These are phyloP conservation scores for Zizania palustris DNA, from an alignment of 202 grass and related monocot species.

Conservation along the genomic window DNA sequence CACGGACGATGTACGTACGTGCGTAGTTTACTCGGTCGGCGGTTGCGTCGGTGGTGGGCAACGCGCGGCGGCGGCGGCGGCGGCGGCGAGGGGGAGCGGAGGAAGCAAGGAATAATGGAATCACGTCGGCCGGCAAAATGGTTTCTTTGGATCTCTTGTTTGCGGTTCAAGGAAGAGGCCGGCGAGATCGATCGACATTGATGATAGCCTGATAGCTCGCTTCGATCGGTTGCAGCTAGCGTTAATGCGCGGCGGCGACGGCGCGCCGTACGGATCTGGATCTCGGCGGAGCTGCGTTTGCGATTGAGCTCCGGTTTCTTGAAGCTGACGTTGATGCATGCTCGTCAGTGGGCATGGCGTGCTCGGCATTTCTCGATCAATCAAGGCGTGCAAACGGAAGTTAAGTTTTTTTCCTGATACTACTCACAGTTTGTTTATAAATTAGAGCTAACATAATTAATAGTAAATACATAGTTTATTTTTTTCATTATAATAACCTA, in stretches of 20 bases:
- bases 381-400: neutral
- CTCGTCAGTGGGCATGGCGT: too few relatives aligned
- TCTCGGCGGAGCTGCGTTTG: neutral
- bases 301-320: neutral
- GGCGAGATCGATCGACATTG: neutral
- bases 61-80: neutral
- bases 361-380: neutral
- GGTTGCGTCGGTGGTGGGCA: constrained; percentile 29
- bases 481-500: too few relatives aligned
- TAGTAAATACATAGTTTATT: too few relatives aligned
- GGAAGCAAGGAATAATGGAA: neutral
- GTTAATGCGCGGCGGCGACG: constrained; percentile 6
- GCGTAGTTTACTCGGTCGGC: neutral
- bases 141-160: constrained; percentile 11
- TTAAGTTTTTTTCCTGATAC: too few relatives aligned
- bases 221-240: neutral
- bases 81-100: neutral
- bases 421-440: too few relatives aligned
- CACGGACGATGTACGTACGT: too few relatives aligned
- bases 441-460: too few relatives aligned
- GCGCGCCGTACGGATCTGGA: constrained; percentile 32
- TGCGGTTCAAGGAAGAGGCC: neutral
- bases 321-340: neutral
- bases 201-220: constrained; percentile 17
- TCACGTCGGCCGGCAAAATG: too few relatives aligned